Evolutionary conservation across 192 early-diverging fungal species (phyloP).

Genomic region (Neocallimastix lanati): DNA sequence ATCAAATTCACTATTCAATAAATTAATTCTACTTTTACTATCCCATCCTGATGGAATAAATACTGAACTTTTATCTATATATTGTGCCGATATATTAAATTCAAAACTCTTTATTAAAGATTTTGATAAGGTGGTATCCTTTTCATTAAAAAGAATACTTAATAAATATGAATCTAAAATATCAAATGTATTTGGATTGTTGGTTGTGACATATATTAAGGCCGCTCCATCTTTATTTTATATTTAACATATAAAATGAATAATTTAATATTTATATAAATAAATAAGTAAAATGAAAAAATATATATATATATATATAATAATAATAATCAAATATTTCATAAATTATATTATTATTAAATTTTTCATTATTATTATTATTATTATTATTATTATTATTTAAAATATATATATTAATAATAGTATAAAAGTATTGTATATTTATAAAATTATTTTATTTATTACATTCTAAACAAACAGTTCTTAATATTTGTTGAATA

Average conservation of each 20-base stretch:
- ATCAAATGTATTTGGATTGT: not conserved
- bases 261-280: too few species aligned
- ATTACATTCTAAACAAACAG: not conserved
- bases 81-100: not conserved
- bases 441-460: too few species aligned
- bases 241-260: too few species aligned
- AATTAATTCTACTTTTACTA: not conserved
- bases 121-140: not conserved
- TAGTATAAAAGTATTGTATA: too few species aligned
- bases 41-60: not conserved
- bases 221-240: not conserved
- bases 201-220: not conserved
- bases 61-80: not conserved
- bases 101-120: not conserved
- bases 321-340: too few species aligned
- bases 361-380: too few species aligned
- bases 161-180: not conserved
- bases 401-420: too few species aligned
- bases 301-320: too few species aligned
- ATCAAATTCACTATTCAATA: not conserved
- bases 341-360: too few species aligned
- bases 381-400: too few species aligned
- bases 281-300: too few species aligned
- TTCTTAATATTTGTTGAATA: not conserved
- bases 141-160: not conserved